A percentile compares a stretch with the other conserved stretches of the same genome.
Evolutionary conservation across 2,329 filamentous ascomycete species (phyloP).

Genomic region (Aciculosporium take): DNA sequence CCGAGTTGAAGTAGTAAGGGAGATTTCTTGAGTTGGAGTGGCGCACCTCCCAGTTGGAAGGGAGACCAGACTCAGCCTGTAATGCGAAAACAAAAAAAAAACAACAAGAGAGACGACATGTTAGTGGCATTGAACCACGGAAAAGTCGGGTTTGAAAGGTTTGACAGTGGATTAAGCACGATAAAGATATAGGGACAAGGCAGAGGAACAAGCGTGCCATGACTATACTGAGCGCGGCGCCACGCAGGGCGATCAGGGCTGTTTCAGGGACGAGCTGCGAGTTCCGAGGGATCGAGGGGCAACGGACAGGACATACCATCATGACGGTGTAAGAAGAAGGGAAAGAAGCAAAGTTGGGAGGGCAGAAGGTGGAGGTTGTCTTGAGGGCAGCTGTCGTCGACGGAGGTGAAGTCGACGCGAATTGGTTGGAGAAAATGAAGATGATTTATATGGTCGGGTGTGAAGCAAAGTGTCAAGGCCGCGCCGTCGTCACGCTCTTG

Average conservation of each 20-base stretch:
- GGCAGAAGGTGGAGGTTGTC: neutral
- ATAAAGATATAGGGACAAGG: neutral
- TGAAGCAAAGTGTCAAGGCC: neutral
- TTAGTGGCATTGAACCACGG: neutral
- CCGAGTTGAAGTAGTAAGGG: slow-evolving; percentile 93
- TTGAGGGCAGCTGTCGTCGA: slow-evolving; percentile 2
- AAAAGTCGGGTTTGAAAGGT: neutral
- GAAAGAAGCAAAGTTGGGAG: neutral
- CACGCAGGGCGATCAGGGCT: slow-evolving; percentile 5
- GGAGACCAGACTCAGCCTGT: slow-evolving; percentile 65
- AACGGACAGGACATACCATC: slow-evolving; percentile 6
- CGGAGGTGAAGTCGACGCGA: neutral
- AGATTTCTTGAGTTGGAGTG: slow-evolving; percentile 98
- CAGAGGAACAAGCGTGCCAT: slow-evolving; percentile 6
- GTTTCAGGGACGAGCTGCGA: slow-evolving; percentile 5
- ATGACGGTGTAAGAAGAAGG: neutral
- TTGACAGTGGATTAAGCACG: neutral
- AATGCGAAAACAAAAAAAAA: neutral
- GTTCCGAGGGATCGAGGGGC: slow-evolving; percentile 1
- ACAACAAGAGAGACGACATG: neutral
- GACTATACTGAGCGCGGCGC: slow-evolving; percentile 5
- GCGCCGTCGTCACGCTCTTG: slow-evolving; percentile 1
- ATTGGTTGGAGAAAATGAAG: neutral
- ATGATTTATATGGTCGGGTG: slow-evolving; percentile 1
- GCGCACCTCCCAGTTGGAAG: slow-evolving; percentile 83